These are phyloP conservation scores for Teratosphaeria destructans DNA, from an alignment of 2,329 filamentous ascomycete species.

Conservation along the genomic window DNA sequence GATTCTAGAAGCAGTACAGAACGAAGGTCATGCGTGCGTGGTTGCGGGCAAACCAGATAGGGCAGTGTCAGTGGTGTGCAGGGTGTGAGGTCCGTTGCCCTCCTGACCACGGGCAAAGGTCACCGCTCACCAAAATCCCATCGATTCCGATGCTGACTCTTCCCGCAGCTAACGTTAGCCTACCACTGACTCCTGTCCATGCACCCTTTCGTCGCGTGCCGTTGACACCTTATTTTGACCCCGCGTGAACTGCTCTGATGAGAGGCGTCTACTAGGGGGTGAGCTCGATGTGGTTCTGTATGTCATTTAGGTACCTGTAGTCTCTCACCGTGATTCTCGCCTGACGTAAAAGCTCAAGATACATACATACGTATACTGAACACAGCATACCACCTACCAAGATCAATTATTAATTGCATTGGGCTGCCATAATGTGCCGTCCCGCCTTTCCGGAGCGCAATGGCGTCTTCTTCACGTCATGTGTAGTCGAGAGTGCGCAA, in stretches of 20 bases:
- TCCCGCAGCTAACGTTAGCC: not conserved
- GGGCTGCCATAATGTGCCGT: not conserved
- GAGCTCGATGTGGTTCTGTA: not conserved
- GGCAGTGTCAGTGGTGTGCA: not conserved
- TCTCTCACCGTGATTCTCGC: not conserved
- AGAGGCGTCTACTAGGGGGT: not conserved
- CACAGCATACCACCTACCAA: not conserved
- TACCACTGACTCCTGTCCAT: not conserved
- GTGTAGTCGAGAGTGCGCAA: not conserved
- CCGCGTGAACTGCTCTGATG: not conserved
- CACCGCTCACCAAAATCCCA: not conserved
- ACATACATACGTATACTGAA: not conserved
- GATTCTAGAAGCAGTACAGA: not conserved
- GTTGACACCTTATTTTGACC: not conserved
- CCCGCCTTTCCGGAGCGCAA: not conserved
- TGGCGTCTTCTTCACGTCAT: not conserved
- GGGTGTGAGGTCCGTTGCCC: not conserved
- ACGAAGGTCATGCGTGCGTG: not conserved
- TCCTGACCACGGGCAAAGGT: not conserved
- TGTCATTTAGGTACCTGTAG: not conserved
- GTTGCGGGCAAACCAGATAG: not conserved
- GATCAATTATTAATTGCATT: not conserved
- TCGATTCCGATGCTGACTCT: not conserved
- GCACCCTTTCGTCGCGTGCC: not conserved
- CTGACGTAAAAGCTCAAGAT: not conserved